A percentile compares a stretch with the other conserved stretches of the same genome.
Conservation (phyloP, 768 basidiomycete species). For the Pleurotus salmoneostramineus region DNA sequence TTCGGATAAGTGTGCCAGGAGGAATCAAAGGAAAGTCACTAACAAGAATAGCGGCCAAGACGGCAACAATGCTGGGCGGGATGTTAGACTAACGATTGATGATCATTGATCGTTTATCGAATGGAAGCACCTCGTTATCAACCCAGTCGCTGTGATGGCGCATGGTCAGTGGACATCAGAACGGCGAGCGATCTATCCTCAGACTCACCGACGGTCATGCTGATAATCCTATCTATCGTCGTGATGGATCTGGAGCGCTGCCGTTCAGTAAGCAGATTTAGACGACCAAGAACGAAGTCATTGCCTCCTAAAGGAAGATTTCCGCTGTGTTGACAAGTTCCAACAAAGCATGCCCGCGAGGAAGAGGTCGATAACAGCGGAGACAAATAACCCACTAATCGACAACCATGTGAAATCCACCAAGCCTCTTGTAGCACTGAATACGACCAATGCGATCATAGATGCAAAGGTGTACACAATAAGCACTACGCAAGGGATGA, state of each 20-base stretch:
- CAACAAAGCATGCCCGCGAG: constrained; percentile 27
- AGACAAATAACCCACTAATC: constrained; percentile 21
- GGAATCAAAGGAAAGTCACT: too few relatives aligned
- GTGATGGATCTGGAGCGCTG: background rate
- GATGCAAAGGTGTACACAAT: constrained; percentile 17
- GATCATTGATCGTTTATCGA: too few relatives aligned
- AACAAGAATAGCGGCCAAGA: background rate
- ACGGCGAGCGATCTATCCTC: too few relatives aligned
- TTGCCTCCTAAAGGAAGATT: constrained; percentile 13
- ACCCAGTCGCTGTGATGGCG: background rate
- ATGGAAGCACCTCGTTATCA: background rate
- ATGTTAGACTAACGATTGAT: too few relatives aligned
- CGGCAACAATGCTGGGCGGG: background rate
- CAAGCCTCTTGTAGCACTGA: constrained; percentile 14
- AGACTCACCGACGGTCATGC: background rate
- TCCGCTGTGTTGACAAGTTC: constrained; percentile 20
- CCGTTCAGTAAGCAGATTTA: background rate
- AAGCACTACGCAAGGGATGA: background rate
- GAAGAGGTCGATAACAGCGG: constrained; percentile 24
- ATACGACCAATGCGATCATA: constrained; percentile 23
- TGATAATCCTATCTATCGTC: background rate
- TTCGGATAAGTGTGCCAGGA: too few relatives aligned
- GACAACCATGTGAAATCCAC: constrained; percentile 26
- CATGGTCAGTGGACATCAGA: too few relatives aligned
- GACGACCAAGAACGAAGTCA: background rate